A percentile compares a stretch with the other conserved stretches of the same genome.
phyloP scores from a whole-genome alignment of 768 basidiomycete species.

The Amanita pallidorosea region DNA sequence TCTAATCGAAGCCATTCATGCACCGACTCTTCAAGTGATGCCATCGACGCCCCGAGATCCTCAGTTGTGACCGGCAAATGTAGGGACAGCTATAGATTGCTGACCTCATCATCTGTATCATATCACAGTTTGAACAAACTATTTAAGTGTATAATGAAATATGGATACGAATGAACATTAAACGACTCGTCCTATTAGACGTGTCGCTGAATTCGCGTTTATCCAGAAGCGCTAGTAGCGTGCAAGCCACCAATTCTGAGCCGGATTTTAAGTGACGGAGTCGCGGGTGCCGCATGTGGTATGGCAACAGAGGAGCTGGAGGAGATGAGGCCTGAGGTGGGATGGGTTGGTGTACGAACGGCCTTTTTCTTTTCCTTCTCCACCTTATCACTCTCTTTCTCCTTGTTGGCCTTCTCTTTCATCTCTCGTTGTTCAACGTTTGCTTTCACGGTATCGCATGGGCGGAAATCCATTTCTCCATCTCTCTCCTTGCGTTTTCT shows the following conservation, averaged over 20 bases:
- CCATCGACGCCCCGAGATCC: neutral
- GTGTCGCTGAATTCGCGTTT: neutral
- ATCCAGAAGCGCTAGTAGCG: neutral
- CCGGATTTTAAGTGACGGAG: constrained; percentile 46
- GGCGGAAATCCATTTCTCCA: constrained; percentile 19
- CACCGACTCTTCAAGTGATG: constrained; percentile 30
- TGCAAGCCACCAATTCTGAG: constrained; percentile 17
- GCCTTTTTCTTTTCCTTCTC: constrained; percentile 18
- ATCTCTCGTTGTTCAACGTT: neutral
- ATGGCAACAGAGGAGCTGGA: constrained; percentile 14
- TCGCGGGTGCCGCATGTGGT: constrained; percentile 17
- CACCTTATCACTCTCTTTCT: constrained; percentile 14
- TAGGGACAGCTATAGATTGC: neutral
- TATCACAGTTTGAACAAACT: neutral
- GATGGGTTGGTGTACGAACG: constrained; percentile 21
- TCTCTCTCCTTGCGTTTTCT: constrained; percentile 35
- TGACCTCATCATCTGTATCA: constrained; percentile 4
- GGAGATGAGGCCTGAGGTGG: constrained; percentile 13
- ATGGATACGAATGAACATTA: constrained; percentile 5
- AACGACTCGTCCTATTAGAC: neutral
- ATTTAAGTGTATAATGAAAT: constrained; percentile 4
- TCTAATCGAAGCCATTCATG: constrained; percentile 41
- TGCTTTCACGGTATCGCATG: constrained; percentile 4
- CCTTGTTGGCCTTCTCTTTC: constrained; percentile 8
- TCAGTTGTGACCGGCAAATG: neutral